Percentiles rank a stretch among this genome's conserved stretches.
Conservation (phyloP, 1,284 basidiomycete species). For the Cutaneotrichosporon sp. region DNA sequence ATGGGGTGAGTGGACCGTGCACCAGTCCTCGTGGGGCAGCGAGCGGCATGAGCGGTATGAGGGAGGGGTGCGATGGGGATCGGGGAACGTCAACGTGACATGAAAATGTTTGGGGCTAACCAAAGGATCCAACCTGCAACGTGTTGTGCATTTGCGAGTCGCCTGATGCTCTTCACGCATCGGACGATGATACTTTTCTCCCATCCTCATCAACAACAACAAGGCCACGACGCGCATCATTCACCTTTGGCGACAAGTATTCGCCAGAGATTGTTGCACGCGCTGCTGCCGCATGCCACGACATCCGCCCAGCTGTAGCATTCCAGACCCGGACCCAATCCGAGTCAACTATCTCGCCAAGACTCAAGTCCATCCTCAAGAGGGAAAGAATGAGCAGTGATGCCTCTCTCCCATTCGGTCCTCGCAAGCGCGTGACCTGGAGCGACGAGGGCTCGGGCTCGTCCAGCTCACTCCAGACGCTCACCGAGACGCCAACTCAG, state of each 20-base stretch:
- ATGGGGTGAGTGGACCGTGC: slow-evolving; percentile 4
- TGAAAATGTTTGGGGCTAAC: background rate
- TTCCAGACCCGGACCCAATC: background rate
- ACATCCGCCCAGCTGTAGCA: background rate
- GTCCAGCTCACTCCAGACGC: background rate
- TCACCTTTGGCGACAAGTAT: background rate
- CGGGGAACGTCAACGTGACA: background rate
- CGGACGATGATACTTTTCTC: background rate
- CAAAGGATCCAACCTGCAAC: too few relatives aligned
- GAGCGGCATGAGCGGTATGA: background rate
- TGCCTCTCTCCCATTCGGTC: background rate
- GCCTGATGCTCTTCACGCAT: background rate
- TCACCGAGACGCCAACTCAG: background rate
- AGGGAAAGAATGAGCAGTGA: background rate
- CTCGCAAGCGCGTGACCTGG: slow-evolving; percentile 4
- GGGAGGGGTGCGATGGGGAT: background rate
- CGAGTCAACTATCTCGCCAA: background rate
- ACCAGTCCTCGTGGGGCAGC: background rate
- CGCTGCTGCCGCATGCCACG: background rate
- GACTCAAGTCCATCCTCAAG: slow-evolving; percentile 9
- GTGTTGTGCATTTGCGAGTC: slow-evolving; percentile 5
- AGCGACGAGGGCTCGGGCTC: background rate
- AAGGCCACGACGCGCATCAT: background rate
- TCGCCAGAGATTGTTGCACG: background rate
- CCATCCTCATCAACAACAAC: background rate